A percentile compares a stretch with the other conserved stretches of the same genome.
phyloP scores from a whole-genome alignment of 345 rosid species.

The Eutrema heterophyllum region DNA sequence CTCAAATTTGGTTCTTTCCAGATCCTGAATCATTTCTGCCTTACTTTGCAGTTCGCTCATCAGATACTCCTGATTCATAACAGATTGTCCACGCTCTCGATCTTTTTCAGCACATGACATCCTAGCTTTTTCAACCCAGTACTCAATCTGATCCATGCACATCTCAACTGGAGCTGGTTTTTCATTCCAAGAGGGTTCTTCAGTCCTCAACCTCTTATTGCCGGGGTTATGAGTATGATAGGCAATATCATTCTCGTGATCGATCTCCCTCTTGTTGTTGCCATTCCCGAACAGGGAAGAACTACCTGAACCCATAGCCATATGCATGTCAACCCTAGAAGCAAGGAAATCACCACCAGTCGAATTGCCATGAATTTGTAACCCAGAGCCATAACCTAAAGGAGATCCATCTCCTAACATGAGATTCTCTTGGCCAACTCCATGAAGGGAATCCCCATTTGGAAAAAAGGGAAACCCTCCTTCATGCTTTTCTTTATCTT shows the following conservation, averaged over 20 bases:
- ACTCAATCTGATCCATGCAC: conserved; percentile 47
- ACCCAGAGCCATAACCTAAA: conserved; percentile 45
- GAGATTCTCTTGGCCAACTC: conserved; percentile 49
- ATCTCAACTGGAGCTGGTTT: conserved; percentile 42
- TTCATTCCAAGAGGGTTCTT: conserved; percentile 48
- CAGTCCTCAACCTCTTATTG: conserved; percentile 65
- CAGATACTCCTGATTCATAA: conserved; percentile 50
- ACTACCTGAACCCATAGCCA: conserved; percentile 56
- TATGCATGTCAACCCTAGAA: conserved; percentile 48
- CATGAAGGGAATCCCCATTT: conserved; percentile 42
- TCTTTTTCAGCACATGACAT: conserved; percentile 42
- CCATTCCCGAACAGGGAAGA: conserved; percentile 47
- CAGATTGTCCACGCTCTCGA: conserved; percentile 37
- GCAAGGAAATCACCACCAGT: conserved; percentile 56
- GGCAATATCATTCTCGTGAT: conserved; percentile 41
- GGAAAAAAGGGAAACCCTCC: conserved; percentile 44
- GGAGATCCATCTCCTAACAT: conserved; percentile 52
- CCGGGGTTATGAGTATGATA: conserved; percentile 45
- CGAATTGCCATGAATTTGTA: conserved; percentile 45
- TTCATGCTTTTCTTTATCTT: conserved; percentile 34
- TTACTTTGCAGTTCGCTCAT: conserved; percentile 48
- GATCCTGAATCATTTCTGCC: conserved; percentile 41
- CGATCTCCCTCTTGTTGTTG: conserved; percentile 65
- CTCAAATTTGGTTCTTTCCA: conserved; percentile 57
- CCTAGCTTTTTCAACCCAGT: conserved; percentile 46